Conservation (phyloP, 805 yeast genomes). For the Zygosaccharomyces pseudorouxii region DNA sequence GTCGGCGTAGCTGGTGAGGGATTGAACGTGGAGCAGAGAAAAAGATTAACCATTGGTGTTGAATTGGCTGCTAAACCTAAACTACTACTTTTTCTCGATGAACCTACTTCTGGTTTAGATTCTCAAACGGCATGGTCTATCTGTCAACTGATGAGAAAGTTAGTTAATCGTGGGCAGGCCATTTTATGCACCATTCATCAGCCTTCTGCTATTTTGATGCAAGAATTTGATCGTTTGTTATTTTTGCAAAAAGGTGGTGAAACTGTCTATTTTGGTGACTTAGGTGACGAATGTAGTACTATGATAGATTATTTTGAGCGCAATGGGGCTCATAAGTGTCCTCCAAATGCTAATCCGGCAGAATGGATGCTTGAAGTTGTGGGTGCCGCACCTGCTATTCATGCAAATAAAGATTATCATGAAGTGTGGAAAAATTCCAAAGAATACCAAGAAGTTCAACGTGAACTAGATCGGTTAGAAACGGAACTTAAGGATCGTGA, state of each 20-base stretch:
- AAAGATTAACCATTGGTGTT: constrained; percentile 62
- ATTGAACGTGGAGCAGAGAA: constrained; percentile 57
- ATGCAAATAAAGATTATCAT: constrained; percentile 64
- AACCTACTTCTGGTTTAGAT: constrained; percentile 66
- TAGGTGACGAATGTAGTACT: constrained; percentile 51
- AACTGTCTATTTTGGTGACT: constrained; percentile 71
- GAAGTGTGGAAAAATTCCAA: constrained; percentile 73
- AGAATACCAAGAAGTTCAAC: constrained; percentile 54
- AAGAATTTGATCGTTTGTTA: constrained; percentile 72
- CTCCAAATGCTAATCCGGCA: constrained; percentile 72
- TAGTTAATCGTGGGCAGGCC: constrained; percentile 59
- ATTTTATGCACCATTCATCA: constrained; percentile 76
- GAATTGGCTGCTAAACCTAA: constrained; percentile 64
- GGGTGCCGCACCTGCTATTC: constrained; percentile 79
- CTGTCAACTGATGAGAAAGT: constrained; percentile 54
- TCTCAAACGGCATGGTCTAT: constrained; percentile 68
- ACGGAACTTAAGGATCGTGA: constrained; percentile 44
- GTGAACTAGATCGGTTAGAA: constrained; percentile 63
- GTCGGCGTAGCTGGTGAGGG: constrained; percentile 75
- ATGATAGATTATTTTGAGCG: constrained; percentile 62
- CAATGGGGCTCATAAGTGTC: constrained; percentile 63
- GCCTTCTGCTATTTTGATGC: constrained; percentile 74
- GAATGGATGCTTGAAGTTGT: constrained; percentile 90
- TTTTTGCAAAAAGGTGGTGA: constrained; percentile 67
- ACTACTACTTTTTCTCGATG: constrained; percentile 56